phyloP scores from a whole-genome alignment of 2,329 filamentous ascomycete species.

The Magnaporthiopsis rhizophila region DNA sequence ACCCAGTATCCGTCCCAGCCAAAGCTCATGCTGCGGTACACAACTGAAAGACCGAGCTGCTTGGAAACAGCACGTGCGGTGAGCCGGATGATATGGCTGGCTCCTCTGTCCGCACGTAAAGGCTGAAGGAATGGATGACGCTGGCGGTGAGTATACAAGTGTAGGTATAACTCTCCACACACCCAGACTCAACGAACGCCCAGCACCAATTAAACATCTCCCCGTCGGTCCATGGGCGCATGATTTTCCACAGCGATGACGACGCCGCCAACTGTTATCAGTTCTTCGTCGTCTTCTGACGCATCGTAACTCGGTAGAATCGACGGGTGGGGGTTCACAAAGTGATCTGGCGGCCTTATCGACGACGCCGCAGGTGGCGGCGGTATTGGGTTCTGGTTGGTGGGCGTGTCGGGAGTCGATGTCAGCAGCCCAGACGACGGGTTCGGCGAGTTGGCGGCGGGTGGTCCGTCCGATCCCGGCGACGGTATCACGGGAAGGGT shows the following conservation, averaged over 20 bases:
- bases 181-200: background rate
- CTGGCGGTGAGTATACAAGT: background rate
- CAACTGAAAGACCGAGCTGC: background rate
- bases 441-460: background rate
- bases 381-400: background rate
- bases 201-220: background rate
- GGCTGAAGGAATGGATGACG: background rate
- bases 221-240: conserved; percentile 1
- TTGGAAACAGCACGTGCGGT: background rate
- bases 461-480: background rate
- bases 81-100: background rate
- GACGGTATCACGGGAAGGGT: conserved; percentile 1
- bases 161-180: too few relatives aligned
- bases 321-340: background rate
- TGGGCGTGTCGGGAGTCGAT: background rate
- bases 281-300: background rate
- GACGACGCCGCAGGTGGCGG: background rate
- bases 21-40: background rate
- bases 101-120: too few relatives aligned
- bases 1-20: background rate
- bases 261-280: conserved; percentile 3
- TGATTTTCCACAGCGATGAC: conserved; percentile 5
- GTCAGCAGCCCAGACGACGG: background rate
- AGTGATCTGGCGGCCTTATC: background rate
- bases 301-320: background rate